Conservation (phyloP, 768 basidiomycete genomes). For the Boletus huronensis region DNA sequence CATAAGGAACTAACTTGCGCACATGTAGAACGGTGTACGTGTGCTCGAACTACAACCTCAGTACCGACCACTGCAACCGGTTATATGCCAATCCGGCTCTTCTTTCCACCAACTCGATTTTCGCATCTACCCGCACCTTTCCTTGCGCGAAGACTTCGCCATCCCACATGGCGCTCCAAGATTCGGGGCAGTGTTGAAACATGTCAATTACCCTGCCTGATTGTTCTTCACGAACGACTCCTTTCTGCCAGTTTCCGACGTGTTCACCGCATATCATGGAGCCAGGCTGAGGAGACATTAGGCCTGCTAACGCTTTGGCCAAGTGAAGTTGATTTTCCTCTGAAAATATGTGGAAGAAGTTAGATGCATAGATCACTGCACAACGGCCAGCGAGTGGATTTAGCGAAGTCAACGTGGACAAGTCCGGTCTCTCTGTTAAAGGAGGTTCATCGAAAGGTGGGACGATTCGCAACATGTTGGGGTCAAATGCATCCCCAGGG, state of each 20-base stretch:
- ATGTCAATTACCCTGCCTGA: background rate
- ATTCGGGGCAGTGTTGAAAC: constrained; percentile 34
- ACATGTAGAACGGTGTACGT: too few species aligned
- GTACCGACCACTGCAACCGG: constrained; percentile 27
- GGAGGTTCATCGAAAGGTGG: constrained; percentile 30
- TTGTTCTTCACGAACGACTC: background rate
- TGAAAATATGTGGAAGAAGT: constrained; percentile 43
- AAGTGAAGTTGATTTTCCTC: constrained; percentile 28
- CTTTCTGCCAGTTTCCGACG: constrained; percentile 8
- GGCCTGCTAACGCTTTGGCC: constrained; percentile 27
- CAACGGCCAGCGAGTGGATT: constrained; percentile 46
- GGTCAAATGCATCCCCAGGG: constrained; percentile 52
- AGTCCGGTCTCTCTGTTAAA: constrained; percentile 20
- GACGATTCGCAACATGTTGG: constrained; percentile 36
- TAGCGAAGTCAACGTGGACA: constrained; percentile 40
- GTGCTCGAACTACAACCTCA: constrained; percentile 9
- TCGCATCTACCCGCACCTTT: constrained; percentile 5
- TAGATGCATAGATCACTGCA: constrained; percentile 47
- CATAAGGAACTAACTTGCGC: background rate
- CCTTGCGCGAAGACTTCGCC: constrained; percentile 31
- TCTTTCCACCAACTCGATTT: background rate
- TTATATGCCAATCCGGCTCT: background rate
- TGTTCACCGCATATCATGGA: constrained; percentile 34
- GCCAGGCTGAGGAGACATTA: constrained; percentile 30
- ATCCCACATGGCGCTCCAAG: constrained; percentile 39